Conservation (phyloP, 768 basidiomycete species). For the Lactifluus pinguis region DNA sequence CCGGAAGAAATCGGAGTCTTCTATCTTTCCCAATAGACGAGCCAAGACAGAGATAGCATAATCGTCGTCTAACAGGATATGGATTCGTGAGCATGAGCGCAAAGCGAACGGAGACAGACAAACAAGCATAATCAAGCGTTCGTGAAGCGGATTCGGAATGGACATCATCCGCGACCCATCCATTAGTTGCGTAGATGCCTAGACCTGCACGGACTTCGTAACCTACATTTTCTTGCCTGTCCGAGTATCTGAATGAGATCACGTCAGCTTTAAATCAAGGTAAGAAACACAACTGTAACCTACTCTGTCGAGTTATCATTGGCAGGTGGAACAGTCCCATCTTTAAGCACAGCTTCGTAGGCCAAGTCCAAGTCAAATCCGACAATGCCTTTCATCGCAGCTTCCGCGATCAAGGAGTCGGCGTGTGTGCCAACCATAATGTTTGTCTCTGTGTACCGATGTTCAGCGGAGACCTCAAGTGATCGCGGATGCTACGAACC, state of each 20-base stretch:
- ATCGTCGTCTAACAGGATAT: neutral
- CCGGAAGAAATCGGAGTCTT: neutral
- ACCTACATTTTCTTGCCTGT: constrained; percentile 70
- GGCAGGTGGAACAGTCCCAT: constrained; percentile 54
- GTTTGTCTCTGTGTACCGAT: constrained; percentile 48
- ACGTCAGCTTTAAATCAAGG: constrained; percentile 4
- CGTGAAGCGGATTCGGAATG: constrained; percentile 75
- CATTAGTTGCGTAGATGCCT: constrained; percentile 53
- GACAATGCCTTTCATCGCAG: constrained; percentile 53
- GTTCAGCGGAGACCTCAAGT: neutral
- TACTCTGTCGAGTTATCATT: constrained; percentile 46
- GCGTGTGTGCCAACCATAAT: constrained; percentile 84
- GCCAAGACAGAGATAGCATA: neutral
- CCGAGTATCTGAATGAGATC: constrained; percentile 42
- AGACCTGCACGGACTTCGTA: constrained; percentile 79
- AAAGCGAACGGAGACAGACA: constrained; percentile 20
- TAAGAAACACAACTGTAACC: constrained; percentile 18
- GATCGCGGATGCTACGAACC: neutral
- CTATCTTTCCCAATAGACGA: neutral
- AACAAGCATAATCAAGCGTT: constrained; percentile 73
- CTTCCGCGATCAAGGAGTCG: constrained; percentile 68
- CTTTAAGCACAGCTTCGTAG: constrained; percentile 69
- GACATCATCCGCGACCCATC: constrained; percentile 72
- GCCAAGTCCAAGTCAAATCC: constrained; percentile 57
- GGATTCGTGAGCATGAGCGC: neutral